A percentile compares a stretch with the other conserved stretches of the same genome.
Evolutionary conservation across 768 basidiomycete genomes (phyloP).

Genomic region (Thelephora ganbajun): DNA sequence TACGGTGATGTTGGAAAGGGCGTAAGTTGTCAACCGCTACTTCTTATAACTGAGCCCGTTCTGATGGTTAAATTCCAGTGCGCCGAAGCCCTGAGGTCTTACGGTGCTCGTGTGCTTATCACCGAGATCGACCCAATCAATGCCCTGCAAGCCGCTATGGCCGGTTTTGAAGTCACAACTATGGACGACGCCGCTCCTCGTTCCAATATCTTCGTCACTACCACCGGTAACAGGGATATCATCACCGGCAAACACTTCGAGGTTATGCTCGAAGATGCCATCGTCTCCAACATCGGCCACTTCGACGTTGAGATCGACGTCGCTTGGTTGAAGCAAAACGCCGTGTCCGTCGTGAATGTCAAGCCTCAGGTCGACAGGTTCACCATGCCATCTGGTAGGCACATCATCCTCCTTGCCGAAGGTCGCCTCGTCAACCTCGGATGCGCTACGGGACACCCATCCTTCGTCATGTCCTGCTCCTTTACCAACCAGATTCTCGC

Average conservation of each 20-base stretch:
- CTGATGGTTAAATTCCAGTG: conserved; percentile 40
- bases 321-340: conserved; percentile 94
- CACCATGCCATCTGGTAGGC: conserved; percentile 85
- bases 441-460: conserved; percentile 98
- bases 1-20: conserved; percentile 99
- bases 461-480: conserved; percentile 99
- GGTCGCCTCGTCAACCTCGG: conserved; percentile 99
- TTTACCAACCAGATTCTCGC: conserved; percentile 98
- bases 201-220: conserved; percentile 90
- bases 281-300: conserved; percentile 91
- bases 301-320: conserved; percentile 92
- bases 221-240: conserved; percentile 98
- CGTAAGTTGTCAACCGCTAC: conserved; percentile 35
- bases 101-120: conserved; percentile 90
- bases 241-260: conserved; percentile 85
- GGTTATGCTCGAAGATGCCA: conserved; percentile 95
- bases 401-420: conserved; percentile 94
- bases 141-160: conserved; percentile 98
- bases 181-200: conserved; percentile 95
- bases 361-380: conserved; percentile 99
- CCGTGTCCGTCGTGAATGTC: conserved; percentile 71
- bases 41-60: not conserved
- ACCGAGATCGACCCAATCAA: conserved; percentile 99
- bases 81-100: conserved; percentile 93
- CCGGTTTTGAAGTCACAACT: conserved; percentile 95